These are phyloP conservation scores for Xylaria sp. DNA, from an alignment of 2,329 filamentous ascomycete genomes.

Conservation along the genomic window DNA sequence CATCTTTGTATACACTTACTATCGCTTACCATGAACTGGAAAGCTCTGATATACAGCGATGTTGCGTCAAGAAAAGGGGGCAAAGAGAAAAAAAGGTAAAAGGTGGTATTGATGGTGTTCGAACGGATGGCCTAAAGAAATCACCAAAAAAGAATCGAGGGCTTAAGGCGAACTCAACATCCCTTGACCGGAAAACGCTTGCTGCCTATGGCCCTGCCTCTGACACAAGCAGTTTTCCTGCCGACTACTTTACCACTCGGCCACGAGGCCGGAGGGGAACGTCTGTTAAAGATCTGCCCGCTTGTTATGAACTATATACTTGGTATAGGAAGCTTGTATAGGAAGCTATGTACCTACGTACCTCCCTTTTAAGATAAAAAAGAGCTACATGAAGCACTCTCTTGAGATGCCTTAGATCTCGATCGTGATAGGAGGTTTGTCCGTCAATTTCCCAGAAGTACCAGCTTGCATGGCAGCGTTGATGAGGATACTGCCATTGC, in stretches of 20 bases:
- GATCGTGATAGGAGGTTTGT: conserved; percentile 49
- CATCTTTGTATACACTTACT: no score
- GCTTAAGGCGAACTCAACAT: background rate
- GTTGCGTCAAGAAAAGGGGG: no score
- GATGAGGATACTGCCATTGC: conserved; percentile 63
- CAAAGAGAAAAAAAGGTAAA: background rate
- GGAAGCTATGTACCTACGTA: background rate
- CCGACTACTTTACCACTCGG: background rate
- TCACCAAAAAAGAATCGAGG: background rate
- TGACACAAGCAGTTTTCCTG: background rate
- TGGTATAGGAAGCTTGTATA: background rate
- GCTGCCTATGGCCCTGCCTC: background rate
- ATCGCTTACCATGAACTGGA: no score
- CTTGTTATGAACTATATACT: background rate
- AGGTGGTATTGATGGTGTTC: background rate
- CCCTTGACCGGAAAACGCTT: background rate
- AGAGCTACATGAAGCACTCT: background rate
- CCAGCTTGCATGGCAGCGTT: conserved; percentile 68
- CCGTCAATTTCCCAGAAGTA: conserved; percentile 61
- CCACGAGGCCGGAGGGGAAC: background rate
- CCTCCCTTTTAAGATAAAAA: background rate
- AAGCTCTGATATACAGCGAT: no score
- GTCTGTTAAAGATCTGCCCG: background rate
- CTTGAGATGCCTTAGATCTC: conserved; percentile 35
- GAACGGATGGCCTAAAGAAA: background rate